Base-by-base conservation (phyloP, 345 rosid species). In the Tarenaya hassleriana region DNA sequence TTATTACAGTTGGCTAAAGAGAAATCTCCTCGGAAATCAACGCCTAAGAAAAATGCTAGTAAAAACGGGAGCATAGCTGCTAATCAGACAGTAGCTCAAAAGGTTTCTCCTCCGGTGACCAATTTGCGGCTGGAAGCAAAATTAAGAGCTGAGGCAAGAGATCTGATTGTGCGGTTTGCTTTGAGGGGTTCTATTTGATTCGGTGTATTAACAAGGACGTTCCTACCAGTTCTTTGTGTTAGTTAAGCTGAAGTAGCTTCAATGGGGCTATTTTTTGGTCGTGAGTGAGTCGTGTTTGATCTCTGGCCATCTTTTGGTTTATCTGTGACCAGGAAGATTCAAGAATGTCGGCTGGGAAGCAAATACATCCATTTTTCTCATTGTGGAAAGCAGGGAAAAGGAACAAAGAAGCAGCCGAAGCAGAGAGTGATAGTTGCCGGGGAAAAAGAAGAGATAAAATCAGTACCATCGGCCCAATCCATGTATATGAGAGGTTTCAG, bases 331-430 rank as follows among this genome's bases (percentile, higher is more conserved):
- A 87, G 98, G 98, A 91, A 69, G 68, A 84, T 69, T 83, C 71
- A 4, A 72, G 79, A 51, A 50, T 73, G 63, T 85, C 77, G 52
- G 70, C 85, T 10, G 95, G 94, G 46, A 88, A 71, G 63, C 82
- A 80, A 66, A 18, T 88, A 38, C 95, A 92, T 72, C 95, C 98
- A 7, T 88, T 88, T 69, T 92, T 88, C 70, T 61, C 88, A 17
- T 64, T 79, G 19, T 52, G 70, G 73, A 85, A 79, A 67, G 48
- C 44, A 7, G 75, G 69, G 48, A 85, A 70, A 68, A 77, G 50
- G 60, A 60, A 55, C 64, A 75, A 76, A 48, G 82, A 72, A 66
- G 59, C 61, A 34, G 40, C 27, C n/a, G 74, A 66, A 56, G 48
- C 31, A 0, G 74, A 77, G 40, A 61, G 45, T 45, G 54, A 64